Percentiles rank a stretch among this genome's conserved stretches.
These are phyloP conservation scores for Bjerkandera adusta DNA, from an alignment of 1,284 basidiomycete genomes.

Conservation along the genomic window DNA sequence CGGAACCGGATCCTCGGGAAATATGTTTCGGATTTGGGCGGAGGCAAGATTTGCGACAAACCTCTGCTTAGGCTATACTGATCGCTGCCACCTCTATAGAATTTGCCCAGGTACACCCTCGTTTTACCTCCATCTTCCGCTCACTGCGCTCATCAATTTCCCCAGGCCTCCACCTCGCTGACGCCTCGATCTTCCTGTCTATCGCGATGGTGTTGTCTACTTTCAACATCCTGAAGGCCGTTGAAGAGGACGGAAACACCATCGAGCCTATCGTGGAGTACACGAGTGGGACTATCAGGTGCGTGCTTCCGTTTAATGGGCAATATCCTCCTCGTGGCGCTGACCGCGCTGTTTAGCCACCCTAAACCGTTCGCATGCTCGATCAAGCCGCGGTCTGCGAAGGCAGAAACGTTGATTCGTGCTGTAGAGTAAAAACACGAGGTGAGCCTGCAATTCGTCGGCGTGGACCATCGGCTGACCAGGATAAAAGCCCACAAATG, in stretches of 20 bases:
- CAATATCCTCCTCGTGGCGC: not conserved
- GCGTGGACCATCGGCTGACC: no score
- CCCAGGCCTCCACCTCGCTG: conserved; percentile 18
- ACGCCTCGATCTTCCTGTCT: conserved; percentile 18
- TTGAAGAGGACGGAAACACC: conserved; percentile 8
- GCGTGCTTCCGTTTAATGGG: no score
- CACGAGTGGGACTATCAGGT: conserved; percentile 26
- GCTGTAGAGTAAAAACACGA: not conserved
- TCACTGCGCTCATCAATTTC: conserved; percentile 9
- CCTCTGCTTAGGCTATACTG: no score
- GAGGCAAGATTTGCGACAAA: no score
- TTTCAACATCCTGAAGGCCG: conserved; percentile 19
- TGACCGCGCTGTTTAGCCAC: conserved; percentile 34
- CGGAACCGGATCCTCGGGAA: not conserved
- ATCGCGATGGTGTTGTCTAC: conserved; percentile 18
- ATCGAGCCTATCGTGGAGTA: conserved; percentile 18
- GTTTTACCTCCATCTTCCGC: not conserved
- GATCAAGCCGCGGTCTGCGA: conserved; percentile 6
- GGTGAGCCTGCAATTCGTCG: no score
- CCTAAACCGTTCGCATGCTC: conserved; percentile 28
- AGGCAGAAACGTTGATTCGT: not conserved
- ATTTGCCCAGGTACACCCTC: not conserved
- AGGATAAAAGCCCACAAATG: no score
- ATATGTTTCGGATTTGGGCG: conserved; percentile 4
- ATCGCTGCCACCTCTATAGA: not conserved